Percentiles rank a stretch among this genome's conserved stretches.
Evolutionary conservation across 129 eudicot genomes (phyloP).

Genomic region (Helianthus annuus): HanXRQr2.0-SUNRISE NC_035448.2:185791693-185792192

Average conservation of each 20-base stretch:
- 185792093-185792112: constrained; percentile 29
- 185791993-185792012: constrained; percentile 34
- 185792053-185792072: background rate
- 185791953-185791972: constrained; percentile 14
- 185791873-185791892: constrained; percentile 42
- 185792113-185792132: background rate
- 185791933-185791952: constrained; percentile 14
- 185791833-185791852: constrained; percentile 25
- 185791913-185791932: constrained; percentile 13
- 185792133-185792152: constrained; percentile 1
- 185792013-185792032: constrained; percentile 18
- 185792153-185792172: constrained; percentile 55
- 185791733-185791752: constrained; percentile 45
- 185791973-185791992: constrained; percentile 11
- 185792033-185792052: constrained; percentile 6
- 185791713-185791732: constrained; percentile 47
- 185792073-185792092: constrained; percentile 19
- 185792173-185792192: constrained; percentile 42
- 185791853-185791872: constrained; percentile 30
- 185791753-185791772: constrained; percentile 32
- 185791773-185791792: constrained; percentile 29
- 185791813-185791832: constrained; percentile 39
- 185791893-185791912: constrained; percentile 31
- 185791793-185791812: constrained; percentile 42
- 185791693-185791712: constrained; percentile 22